phyloP scores from a whole-genome alignment of 2,329 filamentous ascomycete genomes.

The Xylariaceae sp. region DNA sequence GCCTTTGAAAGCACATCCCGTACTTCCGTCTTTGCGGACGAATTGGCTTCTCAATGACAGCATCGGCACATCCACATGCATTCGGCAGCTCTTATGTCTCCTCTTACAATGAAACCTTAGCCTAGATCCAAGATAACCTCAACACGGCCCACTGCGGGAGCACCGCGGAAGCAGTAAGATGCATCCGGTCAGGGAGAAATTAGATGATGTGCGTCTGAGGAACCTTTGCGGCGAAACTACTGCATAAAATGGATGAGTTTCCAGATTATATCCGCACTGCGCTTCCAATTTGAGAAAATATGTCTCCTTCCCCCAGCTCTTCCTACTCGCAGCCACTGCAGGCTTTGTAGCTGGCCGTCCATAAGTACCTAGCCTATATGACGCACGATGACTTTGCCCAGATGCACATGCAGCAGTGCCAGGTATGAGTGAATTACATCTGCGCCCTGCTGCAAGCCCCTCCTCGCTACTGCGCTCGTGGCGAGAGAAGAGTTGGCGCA shows the following conservation, averaged over 20 bases:
- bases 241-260: conserved; percentile 36
- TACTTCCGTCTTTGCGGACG: conserved; percentile 18
- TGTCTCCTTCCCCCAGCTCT: conserved; percentile 12
- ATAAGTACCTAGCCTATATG: conserved; percentile 21
- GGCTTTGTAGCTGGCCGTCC: conserved; percentile 3
- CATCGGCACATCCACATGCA: conserved; percentile 27
- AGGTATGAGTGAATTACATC: conserved; percentile 23
- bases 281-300: conserved; percentile 16
- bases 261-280: conserved; percentile 21
- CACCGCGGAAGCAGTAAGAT: conserved; percentile 49
- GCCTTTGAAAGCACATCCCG: conserved; percentile 18
- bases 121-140: conserved; percentile 44
- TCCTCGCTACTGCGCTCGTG: background rate
- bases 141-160: conserved; percentile 48
- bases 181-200: conserved; percentile 47
- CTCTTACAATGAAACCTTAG: conserved; percentile 43
- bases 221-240: conserved; percentile 43
- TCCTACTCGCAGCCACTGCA: background rate
- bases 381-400: conserved; percentile 27
- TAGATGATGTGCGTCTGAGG: conserved; percentile 48
- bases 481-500: conserved; percentile 4
- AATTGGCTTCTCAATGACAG: conserved; percentile 25
- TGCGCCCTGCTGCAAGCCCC: conserved; percentile 20
- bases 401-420: conserved; percentile 28
- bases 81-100: conserved; percentile 39